Percentiles rank a stretch among this genome's conserved stretches.
phyloP scores from a whole-genome alignment of 2,329 filamentous ascomycete genomes.

The Alternaria incomplexa region DNA sequence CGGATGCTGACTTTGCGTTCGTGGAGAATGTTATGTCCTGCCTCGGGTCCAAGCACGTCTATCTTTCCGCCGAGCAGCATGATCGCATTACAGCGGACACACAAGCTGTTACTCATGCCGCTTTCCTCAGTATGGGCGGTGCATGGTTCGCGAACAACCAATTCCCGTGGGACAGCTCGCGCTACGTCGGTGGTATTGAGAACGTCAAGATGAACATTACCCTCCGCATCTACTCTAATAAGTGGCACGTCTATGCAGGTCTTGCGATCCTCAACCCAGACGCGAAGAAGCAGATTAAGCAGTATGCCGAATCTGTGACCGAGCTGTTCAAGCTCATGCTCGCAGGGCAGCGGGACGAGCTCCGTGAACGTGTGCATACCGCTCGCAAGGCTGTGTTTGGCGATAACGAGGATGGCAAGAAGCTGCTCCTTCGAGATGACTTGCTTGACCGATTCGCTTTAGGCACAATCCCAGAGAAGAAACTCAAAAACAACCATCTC shows the following conservation, averaged over 20 bases:
- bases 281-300: slow-evolving; percentile 87
- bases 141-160: slow-evolving; percentile 95
- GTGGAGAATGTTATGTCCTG: slow-evolving; percentile 84
- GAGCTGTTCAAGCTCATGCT: slow-evolving; percentile 98
- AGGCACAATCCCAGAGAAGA: slow-evolving; percentile 69
- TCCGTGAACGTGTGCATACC: slow-evolving; percentile 75
- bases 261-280: slow-evolving; percentile 96
- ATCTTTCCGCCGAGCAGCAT: slow-evolving; percentile 84
- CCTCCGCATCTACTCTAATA: slow-evolving; percentile 95
- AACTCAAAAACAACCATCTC: slow-evolving; percentile 89
- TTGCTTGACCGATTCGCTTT: slow-evolving; percentile 89
- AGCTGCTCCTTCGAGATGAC: slow-evolving; percentile 77
- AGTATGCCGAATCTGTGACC: slow-evolving; percentile 91
- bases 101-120: slow-evolving; percentile 95
- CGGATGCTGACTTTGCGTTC: slow-evolving; percentile 74
- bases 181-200: slow-evolving; percentile 95
- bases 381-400: slow-evolving; percentile 76
- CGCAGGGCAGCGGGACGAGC: slow-evolving; percentile 76
- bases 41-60: slow-evolving; percentile 83
- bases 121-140: slow-evolving; percentile 94
- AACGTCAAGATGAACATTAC: slow-evolving; percentile 99
- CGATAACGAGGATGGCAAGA: slow-evolving; percentile 61
- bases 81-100: slow-evolving; percentile 98
- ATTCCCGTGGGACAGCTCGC: slow-evolving; percentile 96
- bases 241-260: slow-evolving; percentile 99